Base-by-base conservation (phyloP, 2,329 filamentous ascomycete genomes). In the Huntiella omanensis region DNA sequence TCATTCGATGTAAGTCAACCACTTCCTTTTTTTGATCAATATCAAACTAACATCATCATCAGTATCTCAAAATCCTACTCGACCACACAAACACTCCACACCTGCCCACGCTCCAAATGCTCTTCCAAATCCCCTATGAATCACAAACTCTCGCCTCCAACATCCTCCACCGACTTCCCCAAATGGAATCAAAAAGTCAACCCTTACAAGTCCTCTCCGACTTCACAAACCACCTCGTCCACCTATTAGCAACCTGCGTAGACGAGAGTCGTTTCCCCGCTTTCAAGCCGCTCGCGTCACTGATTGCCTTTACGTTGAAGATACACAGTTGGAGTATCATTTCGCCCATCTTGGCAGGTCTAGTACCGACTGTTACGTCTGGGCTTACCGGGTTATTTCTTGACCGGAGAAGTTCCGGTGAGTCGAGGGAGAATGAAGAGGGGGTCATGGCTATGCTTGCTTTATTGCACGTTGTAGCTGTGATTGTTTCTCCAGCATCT, bases 201-300 rank as follows among this genome's bases (percentile, higher is more conserved):
- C 71, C 63, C 42, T 65, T 62, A 60, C 73, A 62, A 56, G 64
- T 83, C 3, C 70, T 80, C 1, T 63, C 78, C 7, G 72, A 77
- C 50, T 77, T 86, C 52, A 75, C 74, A 43, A 65, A 73, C 42
- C 63, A 76, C 28, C 60, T 86, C 15, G 67, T 83, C 43, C 65
- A 69, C 12, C 59, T 88, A 11, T 88, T 83, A 82, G 66, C 67
- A 12, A 69, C 67, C 15, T 86, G 82, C 56, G 61, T 78, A 5
- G 64, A 70, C 8, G 80, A 87, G 53, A 65, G 67, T 52, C 64
- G 74, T 59, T 74, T 76, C 55, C 63, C 65, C 8, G 79, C 82
- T 0, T 66, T 86, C 36, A 71, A 71, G 51, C 66, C 83, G 34
- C 62, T 88, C 3, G 63, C 81, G 16, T 71, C 78, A 16, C 64